These are phyloP conservation scores for Plasmodium knowlesi DNA, from an alignment of 169 alveolate genomes.

Conservation along the genomic window DNA sequence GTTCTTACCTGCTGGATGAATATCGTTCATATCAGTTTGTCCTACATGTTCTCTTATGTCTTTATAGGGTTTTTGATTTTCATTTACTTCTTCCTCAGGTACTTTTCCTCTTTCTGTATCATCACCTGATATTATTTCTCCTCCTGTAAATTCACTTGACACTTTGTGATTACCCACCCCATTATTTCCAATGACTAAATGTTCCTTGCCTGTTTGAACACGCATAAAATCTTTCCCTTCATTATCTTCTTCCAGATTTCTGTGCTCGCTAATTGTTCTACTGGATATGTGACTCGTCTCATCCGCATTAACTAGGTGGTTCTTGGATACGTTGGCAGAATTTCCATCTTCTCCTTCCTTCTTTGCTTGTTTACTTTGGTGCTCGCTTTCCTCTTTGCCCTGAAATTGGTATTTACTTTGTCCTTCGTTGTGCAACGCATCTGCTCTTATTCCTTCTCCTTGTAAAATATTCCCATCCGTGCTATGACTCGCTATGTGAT, in stretches of 20 bases:
- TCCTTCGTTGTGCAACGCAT: not conserved
- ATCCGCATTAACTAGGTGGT: not conserved
- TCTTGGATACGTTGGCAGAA: not conserved
- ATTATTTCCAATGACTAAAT: not conserved
- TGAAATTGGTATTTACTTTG: not conserved
- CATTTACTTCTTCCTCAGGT: not conserved
- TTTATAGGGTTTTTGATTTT: not conserved
- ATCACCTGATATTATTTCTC: slow-evolving; percentile 11
- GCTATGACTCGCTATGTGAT: not conserved
- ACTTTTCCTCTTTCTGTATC: not conserved
- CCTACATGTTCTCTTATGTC: slow-evolving; percentile 3
- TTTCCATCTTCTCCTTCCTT: not conserved
- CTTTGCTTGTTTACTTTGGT: not conserved
- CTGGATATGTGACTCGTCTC: not conserved
- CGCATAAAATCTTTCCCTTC: not conserved
- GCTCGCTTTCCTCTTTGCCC: not conserved
- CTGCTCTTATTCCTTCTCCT: not conserved
- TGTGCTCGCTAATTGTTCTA: not conserved
- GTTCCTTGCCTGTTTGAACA: not conserved
- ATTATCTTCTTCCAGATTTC: not conserved
- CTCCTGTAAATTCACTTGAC: not conserved
- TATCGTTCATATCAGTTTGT: not conserved
- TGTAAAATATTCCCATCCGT: slow-evolving; percentile 1
- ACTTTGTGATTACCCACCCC: not conserved
- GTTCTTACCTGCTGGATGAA: not conserved